Conservation (phyloP, 306 rosid genomes). For the Sechiopsis laciniata region DNA sequence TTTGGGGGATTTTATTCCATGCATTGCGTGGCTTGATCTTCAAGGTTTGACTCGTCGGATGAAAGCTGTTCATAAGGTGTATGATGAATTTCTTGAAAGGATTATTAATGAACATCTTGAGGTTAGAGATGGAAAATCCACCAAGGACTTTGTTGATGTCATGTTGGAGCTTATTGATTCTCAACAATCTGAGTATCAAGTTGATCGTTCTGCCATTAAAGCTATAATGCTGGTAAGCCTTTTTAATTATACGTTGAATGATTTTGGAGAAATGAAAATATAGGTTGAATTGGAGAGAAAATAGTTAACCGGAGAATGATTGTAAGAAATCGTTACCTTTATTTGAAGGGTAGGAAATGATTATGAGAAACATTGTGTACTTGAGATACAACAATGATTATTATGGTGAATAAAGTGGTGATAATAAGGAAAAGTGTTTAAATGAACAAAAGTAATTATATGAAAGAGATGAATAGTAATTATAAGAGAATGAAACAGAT, state of each 20-base stretch:
- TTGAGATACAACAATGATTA: too few relatives aligned
- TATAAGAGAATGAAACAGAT: too few relatives aligned
- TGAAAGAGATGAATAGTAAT: too few relatives aligned
- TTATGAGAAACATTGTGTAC: too few relatives aligned
- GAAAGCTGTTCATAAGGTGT: slow-evolving; percentile 1
- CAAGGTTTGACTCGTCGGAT: neutral
- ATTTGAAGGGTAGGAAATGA: too few relatives aligned
- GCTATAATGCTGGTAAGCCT: slow-evolving; percentile 3
- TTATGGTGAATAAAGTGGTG: too few relatives aligned
- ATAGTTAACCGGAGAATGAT: too few relatives aligned
- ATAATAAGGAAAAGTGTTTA: too few relatives aligned
- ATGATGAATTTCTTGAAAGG: slow-evolving; percentile 8
- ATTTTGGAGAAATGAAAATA: too few relatives aligned
- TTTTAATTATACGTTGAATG: neutral
- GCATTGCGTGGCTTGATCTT: neutral
- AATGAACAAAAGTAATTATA: too few relatives aligned
- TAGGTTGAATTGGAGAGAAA: too few relatives aligned
- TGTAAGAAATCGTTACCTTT: too few relatives aligned
- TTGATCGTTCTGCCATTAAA: slow-evolving; percentile 12
- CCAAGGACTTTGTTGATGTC: slow-evolving; percentile 6
- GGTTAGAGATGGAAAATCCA: neutral
- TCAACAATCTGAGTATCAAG: neutral
- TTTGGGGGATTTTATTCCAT: slow-evolving; percentile 13
- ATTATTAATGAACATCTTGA: slow-evolving; percentile 8
- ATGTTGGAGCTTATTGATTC: neutral